A percentile compares a stretch with the other conserved stretches of the same genome.
phyloP scores from a whole-genome alignment of 805 yeast genomes.

The Yamadazyma olivae region DNA sequence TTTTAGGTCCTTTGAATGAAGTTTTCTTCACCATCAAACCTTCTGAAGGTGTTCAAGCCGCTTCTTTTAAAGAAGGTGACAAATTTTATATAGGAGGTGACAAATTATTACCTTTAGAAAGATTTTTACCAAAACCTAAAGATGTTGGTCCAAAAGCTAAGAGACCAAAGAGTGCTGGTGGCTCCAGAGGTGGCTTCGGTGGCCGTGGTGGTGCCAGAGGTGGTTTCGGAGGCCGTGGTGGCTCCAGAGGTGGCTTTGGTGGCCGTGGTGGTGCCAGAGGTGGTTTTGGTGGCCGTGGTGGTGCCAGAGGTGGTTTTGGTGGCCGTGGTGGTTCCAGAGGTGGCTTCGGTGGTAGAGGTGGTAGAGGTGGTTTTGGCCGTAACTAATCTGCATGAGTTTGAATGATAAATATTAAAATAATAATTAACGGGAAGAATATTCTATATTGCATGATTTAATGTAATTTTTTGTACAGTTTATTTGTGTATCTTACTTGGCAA shows the following conservation, averaged over 20 bases:
- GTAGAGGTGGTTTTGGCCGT: conserved; percentile 31
- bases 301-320: conserved; percentile 31
- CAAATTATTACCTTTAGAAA: conserved; percentile 90
- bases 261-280: conserved; percentile 42
- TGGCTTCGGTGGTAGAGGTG: conserved; percentile 36
- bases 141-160: conserved; percentile 78
- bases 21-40: conserved; percentile 97
- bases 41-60: conserved; percentile 92
- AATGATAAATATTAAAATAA: no score
- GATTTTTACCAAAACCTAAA: conserved; percentile 96
- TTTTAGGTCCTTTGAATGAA: conserved; percentile 95
- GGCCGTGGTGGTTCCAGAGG: conserved; percentile 37
- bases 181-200: conserved; percentile 44
- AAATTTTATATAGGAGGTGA: conserved; percentile 94
- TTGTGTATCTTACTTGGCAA: no score
- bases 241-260: conserved; percentile 44
- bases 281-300: conserved; percentile 41
- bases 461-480: no score
- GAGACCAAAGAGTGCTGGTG: conserved; percentile 61
- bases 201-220: conserved; percentile 35
- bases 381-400: conserved; percentile 32
- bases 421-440: no score
- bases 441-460: not conserved
- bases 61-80: conserved; percentile 92
- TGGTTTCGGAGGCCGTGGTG: conserved; percentile 35